Evolutionary conservation across 306 rosid species (phyloP).

Genomic region (Dryas drummondii): DNA sequence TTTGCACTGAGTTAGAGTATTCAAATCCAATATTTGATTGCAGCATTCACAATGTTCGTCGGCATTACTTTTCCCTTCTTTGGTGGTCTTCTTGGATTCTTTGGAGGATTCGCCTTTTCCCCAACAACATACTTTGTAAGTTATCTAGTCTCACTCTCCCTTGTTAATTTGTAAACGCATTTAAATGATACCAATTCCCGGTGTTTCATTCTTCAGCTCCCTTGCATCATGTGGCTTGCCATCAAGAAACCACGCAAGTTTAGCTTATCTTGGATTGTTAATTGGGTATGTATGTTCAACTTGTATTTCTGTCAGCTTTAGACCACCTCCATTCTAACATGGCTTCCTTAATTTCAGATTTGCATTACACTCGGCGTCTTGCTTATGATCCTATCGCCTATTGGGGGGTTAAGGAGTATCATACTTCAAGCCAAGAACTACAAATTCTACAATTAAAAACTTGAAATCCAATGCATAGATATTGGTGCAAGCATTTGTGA

Average conservation of each 20-base stretch:
- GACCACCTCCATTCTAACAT: background rate
- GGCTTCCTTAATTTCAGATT: slow-evolving; percentile 38
- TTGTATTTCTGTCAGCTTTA: background rate
- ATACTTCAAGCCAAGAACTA: slow-evolving; percentile 48
- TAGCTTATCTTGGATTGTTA: slow-evolving; percentile 60
- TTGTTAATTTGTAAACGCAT: background rate
- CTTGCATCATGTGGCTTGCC: slow-evolving; percentile 74
- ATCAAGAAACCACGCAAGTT: slow-evolving; percentile 56
- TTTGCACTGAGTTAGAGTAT: background rate
- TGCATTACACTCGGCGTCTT: slow-evolving; percentile 56
- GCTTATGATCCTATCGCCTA: slow-evolving; percentile 59
- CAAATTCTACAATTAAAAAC: slow-evolving; percentile 38
- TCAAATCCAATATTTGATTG: slow-evolving; percentile 4
- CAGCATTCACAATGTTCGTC: slow-evolving; percentile 74
- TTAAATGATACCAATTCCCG: background rate
- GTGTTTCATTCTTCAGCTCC: slow-evolving; percentile 48
- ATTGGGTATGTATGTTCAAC: slow-evolving; percentile 58
- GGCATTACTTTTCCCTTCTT: slow-evolving; percentile 75
- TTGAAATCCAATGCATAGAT: background rate
- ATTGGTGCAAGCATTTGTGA: background rate
- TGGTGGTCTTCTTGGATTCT: slow-evolving; percentile 62
- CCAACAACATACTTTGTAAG: slow-evolving; percentile 83
- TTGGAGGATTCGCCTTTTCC: slow-evolving; percentile 82
- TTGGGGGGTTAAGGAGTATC: slow-evolving; percentile 65
- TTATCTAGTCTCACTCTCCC: background rate